phyloP scores from a whole-genome alignment of 768 basidiomycete genomes.

The Termitomyces sp. region DNA sequence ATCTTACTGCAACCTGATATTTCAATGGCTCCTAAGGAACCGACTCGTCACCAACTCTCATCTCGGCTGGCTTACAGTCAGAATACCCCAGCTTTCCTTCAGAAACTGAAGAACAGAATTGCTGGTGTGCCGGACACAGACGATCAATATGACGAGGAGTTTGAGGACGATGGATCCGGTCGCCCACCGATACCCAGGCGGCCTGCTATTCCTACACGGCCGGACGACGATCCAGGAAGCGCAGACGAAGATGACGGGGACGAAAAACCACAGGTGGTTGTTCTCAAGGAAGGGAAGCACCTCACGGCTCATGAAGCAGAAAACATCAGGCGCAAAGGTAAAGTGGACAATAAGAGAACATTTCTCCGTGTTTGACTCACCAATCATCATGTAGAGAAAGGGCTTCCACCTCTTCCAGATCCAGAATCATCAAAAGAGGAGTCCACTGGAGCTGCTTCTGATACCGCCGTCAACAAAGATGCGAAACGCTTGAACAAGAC shows the following conservation, averaged over 20 bases:
- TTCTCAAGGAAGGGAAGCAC: slow-evolving; percentile 87
- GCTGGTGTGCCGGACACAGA: slow-evolving; percentile 50
- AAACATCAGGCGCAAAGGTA: slow-evolving; percentile 74
- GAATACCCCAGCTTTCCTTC: slow-evolving; percentile 62
- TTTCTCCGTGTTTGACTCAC: not conserved
- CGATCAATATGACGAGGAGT: slow-evolving; percentile 47
- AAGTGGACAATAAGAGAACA: not conserved
- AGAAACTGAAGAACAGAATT: slow-evolving; percentile 61
- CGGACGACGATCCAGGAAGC: slow-evolving; percentile 67
- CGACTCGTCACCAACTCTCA: slow-evolving; percentile 69
- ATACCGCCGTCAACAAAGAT: slow-evolving; percentile 12
- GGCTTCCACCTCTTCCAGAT: slow-evolving; percentile 53
- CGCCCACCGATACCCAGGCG: slow-evolving; percentile 72
- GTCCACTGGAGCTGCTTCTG: not conserved
- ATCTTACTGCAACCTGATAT: not conserved
- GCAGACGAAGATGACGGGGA: slow-evolving; percentile 71
- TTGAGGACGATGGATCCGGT: slow-evolving; percentile 66
- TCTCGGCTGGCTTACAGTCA: slow-evolving; percentile 65
- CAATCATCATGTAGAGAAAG: slow-evolving; percentile 46
- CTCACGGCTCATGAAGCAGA: slow-evolving; percentile 75
- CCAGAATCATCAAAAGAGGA: slow-evolving; percentile 21
- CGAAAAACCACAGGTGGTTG: slow-evolving; percentile 87
- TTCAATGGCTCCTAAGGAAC: slow-evolving; percentile 56
- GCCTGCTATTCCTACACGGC: slow-evolving; percentile 70
- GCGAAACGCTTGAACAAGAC: slow-evolving; percentile 18